A percentile compares a stretch with the other conserved stretches of the same genome.
phyloP scores from a whole-genome alignment of 2,329 filamentous ascomycete species.

The Hypoxylon sp. region DNA sequence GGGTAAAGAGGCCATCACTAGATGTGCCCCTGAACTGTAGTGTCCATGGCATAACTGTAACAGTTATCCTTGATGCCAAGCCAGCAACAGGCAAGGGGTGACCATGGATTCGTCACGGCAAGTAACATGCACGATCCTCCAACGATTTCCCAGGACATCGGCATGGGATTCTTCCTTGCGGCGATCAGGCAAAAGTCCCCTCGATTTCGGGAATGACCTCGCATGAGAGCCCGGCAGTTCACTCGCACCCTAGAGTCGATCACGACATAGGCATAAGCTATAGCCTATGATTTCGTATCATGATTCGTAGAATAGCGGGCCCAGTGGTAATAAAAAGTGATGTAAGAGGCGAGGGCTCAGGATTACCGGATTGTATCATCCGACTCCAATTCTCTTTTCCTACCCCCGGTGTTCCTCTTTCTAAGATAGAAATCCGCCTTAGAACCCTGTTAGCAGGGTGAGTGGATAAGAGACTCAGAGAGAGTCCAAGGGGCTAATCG shows the following conservation, averaged over 20 bases:
- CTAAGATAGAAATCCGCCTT: neutral
- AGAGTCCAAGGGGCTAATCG: neutral
- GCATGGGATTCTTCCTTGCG: neutral
- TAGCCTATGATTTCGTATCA: neutral
- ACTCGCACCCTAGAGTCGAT: neutral
- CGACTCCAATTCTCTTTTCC: neutral
- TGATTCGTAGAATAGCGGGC: neutral
- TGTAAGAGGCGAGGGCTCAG: neutral
- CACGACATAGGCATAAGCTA: neutral
- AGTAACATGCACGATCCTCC: neutral
- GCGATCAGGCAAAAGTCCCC: neutral
- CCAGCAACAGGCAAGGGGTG: neutral
- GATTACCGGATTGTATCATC: neutral
- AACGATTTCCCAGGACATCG: neutral
- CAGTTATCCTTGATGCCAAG: neutral
- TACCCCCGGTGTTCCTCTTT: neutral
- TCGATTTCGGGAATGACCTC: neutral
- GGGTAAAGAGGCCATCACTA: neutral
- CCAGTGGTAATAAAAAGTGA: neutral
- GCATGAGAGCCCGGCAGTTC: neutral
- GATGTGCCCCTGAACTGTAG: neutral
- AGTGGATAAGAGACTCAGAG: neutral
- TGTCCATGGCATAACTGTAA: neutral
- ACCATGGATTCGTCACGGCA: neutral
- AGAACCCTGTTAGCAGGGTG: neutral